Conservation (phyloP, 2,329 filamentous ascomycete species). For the Fonsecaea multimorphosa region DNA sequence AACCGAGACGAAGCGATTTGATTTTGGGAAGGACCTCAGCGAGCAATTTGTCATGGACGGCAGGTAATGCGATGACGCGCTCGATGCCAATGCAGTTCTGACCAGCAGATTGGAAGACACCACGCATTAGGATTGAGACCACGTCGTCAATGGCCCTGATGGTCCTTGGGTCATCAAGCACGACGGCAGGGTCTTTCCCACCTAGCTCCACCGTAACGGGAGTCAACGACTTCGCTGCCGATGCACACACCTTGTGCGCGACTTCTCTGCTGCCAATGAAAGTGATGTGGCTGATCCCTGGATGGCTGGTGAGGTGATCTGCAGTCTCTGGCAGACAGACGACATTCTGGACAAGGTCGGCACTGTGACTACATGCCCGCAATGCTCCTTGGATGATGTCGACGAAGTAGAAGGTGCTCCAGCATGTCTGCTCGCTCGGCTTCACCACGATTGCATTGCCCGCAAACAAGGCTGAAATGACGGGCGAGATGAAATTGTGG, state of each 20-base stretch:
- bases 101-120: slow-evolving; percentile 85
- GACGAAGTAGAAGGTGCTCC: slow-evolving; percentile 84
- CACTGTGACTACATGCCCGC: slow-evolving; percentile 78
- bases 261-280: slow-evolving; percentile 93
- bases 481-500: slow-evolving; percentile 90
- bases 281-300: slow-evolving; percentile 83
- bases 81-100: slow-evolving; percentile 99
- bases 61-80: slow-evolving; percentile 80
- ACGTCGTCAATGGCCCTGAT: slow-evolving; percentile 69
- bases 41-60: slow-evolving; percentile 76
- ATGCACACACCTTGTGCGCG: slow-evolving; percentile 84
- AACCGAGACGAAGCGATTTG: slow-evolving; percentile 75
- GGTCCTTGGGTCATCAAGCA: slow-evolving; percentile 77
- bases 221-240: slow-evolving; percentile 82
- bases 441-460: slow-evolving; percentile 94
- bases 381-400: slow-evolving; percentile 80
- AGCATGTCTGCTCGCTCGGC: slow-evolving; percentile 92
- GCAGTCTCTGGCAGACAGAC: slow-evolving; percentile 88
- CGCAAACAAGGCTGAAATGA: slow-evolving; percentile 88
- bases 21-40: slow-evolving; percentile 75
- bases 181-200: slow-evolving; percentile 89
- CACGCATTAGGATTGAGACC: slow-evolving; percentile 82
- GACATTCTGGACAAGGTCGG: slow-evolving; percentile 80
- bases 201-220: slow-evolving; percentile 90
- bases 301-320: slow-evolving; percentile 81